Evolutionary conservation across 257 asterid genomes (phyloP).

Genomic region (Nicotiana obtusifolia): DNA sequence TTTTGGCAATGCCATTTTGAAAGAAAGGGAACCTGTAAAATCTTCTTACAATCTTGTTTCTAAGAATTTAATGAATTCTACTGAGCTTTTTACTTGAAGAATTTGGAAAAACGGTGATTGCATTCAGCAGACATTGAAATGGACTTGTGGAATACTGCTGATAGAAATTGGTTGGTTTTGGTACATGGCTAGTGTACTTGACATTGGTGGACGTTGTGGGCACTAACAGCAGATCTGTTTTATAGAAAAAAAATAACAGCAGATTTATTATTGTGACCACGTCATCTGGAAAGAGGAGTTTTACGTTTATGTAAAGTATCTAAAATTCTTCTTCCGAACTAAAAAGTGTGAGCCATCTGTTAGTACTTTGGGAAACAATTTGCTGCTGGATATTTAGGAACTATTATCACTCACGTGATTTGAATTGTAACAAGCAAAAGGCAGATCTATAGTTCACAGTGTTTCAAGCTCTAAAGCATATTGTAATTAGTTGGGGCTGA

Average conservation of each 20-base stretch:
- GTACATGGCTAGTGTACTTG: not conserved
- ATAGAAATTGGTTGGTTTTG: not conserved
- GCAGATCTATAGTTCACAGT: not conserved
- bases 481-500: not conserved
- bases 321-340: not conserved
- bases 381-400: not conserved
- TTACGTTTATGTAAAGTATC: not conserved
- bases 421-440: not conserved
- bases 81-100: not conserved
- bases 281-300: not conserved
- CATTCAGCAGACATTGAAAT: not conserved
- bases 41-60: not conserved
- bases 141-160: not conserved
- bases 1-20: no score
- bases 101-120: not conserved
- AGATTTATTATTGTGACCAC: not conserved
- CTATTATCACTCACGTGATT: not conserved
- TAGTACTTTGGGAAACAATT: not conserved
- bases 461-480: not conserved
- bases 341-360: not conserved
- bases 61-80: not conserved
- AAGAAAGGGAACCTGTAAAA: no score
- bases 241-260: not conserved
- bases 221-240: not conserved
- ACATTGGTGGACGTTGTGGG: not conserved